Percentiles rank a stretch among this genome's conserved stretches.
Evolutionary conservation across 2,329 filamentous ascomycete genomes (phyloP).

Genomic region (Fusarium incarnatum): DNA sequence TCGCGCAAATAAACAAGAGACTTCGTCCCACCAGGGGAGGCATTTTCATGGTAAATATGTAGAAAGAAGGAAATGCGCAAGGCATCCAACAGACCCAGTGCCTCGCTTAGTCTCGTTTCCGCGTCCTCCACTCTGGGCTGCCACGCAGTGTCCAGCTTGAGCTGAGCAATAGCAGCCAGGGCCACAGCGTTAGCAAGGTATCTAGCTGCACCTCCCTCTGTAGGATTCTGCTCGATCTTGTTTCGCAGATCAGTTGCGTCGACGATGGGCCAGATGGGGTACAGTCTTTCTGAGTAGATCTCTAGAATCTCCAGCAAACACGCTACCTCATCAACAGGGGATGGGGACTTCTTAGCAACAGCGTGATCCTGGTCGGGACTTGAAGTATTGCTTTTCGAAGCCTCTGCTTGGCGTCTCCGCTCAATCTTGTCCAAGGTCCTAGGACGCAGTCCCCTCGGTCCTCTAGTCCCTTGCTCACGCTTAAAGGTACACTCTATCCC

Average conservation of each 20-base stretch:
- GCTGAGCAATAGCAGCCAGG: conserved; percentile 61
- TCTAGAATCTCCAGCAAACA: conserved; percentile 52
- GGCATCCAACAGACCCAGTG: conserved; percentile 53
- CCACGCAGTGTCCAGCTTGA: conserved; percentile 55
- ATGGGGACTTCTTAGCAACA: conserved; percentile 14
- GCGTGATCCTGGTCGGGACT: conserved; percentile 11
- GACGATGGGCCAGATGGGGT: conserved; percentile 65
- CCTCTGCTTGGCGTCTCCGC: conserved; percentile 32
- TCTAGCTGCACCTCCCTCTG: conserved; percentile 50
- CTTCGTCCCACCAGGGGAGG: conserved; percentile 57
- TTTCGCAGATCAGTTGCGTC: conserved; percentile 57
- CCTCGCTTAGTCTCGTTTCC: conserved; percentile 46
- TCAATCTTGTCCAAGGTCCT: conserved; percentile 58
- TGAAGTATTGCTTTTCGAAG: conserved; percentile 13
- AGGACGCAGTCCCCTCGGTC: conserved; percentile 59
- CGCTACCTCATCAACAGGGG: conserved; percentile 40
- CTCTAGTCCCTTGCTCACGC: conserved; percentile 57
- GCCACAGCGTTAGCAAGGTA: conserved; percentile 60
- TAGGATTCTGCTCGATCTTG: conserved; percentile 49
- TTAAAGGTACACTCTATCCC: conserved; percentile 64
- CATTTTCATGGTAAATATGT: conserved; percentile 64
- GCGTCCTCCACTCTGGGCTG: conserved; percentile 44
- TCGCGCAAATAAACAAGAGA: conserved; percentile 62
- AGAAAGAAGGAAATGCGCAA: conserved; percentile 63
- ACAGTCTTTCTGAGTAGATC: conserved; percentile 62